A percentile compares a stretch with the other conserved stretches of the same genome.
phyloP scores from a whole-genome alignment of 2,329 filamentous ascomycete genomes.

The Calonectria pauciramosa region DNA sequence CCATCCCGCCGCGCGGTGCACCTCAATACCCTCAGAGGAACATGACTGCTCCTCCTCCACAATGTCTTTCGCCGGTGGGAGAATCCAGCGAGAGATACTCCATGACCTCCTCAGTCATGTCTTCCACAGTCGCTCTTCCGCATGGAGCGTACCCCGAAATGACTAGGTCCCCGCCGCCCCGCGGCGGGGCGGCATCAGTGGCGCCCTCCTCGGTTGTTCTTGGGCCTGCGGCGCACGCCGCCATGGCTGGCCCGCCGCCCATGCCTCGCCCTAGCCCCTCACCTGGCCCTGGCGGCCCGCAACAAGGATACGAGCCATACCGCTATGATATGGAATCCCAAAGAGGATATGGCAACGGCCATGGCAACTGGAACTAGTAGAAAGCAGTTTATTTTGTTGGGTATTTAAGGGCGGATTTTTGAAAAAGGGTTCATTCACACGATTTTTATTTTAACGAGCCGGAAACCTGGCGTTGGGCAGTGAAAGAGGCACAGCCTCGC shows the following conservation, averaged over 20 bases:
- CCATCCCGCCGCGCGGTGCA: conserved; percentile 50
- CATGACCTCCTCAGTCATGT: conserved; percentile 30
- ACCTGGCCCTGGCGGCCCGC: conserved; percentile 42
- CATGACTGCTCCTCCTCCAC: conserved; percentile 60
- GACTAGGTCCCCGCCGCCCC: conserved; percentile 18
- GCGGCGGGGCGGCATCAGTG: conserved; percentile 28
- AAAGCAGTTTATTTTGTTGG: not conserved
- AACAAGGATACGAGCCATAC: conserved; percentile 54
- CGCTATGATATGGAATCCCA: conserved; percentile 56
- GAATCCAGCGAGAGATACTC: conserved; percentile 48
- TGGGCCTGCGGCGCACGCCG: not conserved
- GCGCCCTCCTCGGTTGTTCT: conserved; percentile 1
- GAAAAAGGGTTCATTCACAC: conserved; percentile 14
- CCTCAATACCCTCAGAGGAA: conserved; percentile 57
- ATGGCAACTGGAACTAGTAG: conserved; percentile 33
- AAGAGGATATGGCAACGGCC: conserved; percentile 45
- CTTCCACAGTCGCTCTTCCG: not conserved
- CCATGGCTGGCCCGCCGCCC: not conserved
- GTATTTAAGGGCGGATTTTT: conserved; percentile 15
- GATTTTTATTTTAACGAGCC: conserved; percentile 6
- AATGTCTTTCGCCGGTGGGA: conserved; percentile 44
- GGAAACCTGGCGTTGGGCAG: conserved; percentile 17
- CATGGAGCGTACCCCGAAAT: conserved; percentile 32
- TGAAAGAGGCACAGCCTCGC: conserved; percentile 4
- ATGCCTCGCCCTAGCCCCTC: conserved; percentile 13